Percentiles rank a stretch among this genome's conserved stretches.
Evolutionary conservation across 1,284 basidiomycete species (phyloP).

Genomic region (Cutaneotrichosporon mucoides): DNA sequence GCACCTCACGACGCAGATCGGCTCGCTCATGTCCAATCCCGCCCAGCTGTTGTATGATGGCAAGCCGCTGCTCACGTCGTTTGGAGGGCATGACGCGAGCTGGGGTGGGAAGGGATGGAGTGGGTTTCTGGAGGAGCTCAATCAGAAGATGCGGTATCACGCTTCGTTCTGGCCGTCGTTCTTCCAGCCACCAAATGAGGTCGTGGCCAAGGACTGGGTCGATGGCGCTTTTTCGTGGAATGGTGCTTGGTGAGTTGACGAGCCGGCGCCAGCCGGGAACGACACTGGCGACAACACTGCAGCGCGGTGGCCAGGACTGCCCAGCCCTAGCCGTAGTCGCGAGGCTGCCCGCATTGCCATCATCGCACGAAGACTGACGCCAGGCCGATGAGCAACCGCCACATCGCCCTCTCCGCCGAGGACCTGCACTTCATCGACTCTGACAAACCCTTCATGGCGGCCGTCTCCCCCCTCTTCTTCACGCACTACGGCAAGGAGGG

Average conservation of each 20-base stretch:
- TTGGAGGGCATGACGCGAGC: constrained; percentile 35
- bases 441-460: constrained; percentile 58
- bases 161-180: constrained; percentile 48
- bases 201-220: constrained; percentile 32
- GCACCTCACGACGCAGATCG: constrained; percentile 23
- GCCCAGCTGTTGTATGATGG: constrained; percentile 20
- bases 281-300: too few species aligned
- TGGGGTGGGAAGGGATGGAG: constrained; percentile 41
- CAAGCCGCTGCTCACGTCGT: constrained; percentile 37
- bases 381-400: constrained; percentile 35
- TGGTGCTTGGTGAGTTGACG: constrained; percentile 38
- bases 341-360: too few species aligned
- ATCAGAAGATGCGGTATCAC: constrained; percentile 24
- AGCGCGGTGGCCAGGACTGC: too few species aligned
- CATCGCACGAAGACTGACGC: too few species aligned
- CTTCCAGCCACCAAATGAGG: constrained; percentile 41
- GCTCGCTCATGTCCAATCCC: constrained; percentile 11
- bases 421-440: constrained; percentile 36
- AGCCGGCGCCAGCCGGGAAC: too few species aligned
- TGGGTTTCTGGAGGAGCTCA: constrained; percentile 30
- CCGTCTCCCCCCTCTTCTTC: constrained; percentile 61
- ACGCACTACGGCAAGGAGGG: constrained; percentile 52
- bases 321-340: too few species aligned
- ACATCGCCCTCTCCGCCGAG: constrained; percentile 24
- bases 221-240: constrained; percentile 48